A percentile compares a stretch with the other conserved stretches of the same genome.
Evolutionary conservation across 2,329 filamentous ascomycete species (phyloP).

Genomic region (Aspergillus sp.): DNA sequence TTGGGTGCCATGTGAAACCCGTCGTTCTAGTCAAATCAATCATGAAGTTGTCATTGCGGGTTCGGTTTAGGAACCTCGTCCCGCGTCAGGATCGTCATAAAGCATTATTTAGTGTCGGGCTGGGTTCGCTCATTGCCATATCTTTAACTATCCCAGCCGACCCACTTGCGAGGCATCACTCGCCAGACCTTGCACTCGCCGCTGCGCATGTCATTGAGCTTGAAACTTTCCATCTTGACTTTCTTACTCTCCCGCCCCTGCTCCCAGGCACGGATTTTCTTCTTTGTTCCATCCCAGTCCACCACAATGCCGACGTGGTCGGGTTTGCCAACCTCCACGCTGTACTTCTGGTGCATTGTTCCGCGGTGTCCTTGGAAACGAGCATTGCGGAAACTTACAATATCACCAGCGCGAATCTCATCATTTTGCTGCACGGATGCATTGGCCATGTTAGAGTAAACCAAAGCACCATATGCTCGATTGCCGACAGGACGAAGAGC

Average conservation of each 20-base stretch:
- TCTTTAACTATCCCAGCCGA: conserved; percentile 69
- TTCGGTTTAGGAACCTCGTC: background rate
- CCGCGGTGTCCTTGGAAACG: conserved; percentile 95
- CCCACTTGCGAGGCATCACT: conserved; percentile 87
- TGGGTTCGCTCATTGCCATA: background rate
- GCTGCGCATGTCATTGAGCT: conserved; percentile 84
- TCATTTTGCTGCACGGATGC: conserved; percentile 86
- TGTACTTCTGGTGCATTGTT: conserved; percentile 93
- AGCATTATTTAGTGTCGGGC: conserved; percentile 10
- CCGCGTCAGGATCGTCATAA: conserved; percentile 12
- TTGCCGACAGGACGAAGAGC: conserved; percentile 83
- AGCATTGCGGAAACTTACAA: conserved; percentile 88
- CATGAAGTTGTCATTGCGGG: conserved; percentile 11
- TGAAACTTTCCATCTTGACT: conserved; percentile 90
- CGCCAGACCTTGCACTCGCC: conserved; percentile 98
- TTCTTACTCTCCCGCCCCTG: conserved; percentile 93
- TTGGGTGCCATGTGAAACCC: background rate
- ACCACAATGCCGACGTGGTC: conserved; percentile 87
- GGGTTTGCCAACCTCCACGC: conserved; percentile 79
- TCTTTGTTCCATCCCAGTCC: conserved; percentile 98
- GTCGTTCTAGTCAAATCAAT: conserved; percentile 3
- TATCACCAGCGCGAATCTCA: conserved; percentile 89
- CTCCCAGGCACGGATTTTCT: conserved; percentile 94
- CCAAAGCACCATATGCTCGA: conserved; percentile 83
- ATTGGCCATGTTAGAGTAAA: conserved; percentile 94